phyloP scores from a whole-genome alignment of 768 basidiomycete genomes.

The Agrocybe praecox region DNA sequence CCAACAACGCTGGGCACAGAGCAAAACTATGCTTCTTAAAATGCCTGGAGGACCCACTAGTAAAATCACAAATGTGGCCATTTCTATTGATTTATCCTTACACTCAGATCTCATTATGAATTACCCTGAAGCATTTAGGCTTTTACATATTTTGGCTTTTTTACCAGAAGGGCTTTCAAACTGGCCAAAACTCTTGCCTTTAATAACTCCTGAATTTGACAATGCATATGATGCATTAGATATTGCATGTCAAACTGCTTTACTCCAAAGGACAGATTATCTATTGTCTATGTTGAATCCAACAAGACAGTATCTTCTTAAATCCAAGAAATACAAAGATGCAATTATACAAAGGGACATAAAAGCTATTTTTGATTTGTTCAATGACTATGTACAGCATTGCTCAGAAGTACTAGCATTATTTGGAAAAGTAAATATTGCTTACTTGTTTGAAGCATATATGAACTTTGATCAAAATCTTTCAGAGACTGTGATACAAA shows the following conservation, averaged over 20 bases:
- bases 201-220: not conserved
- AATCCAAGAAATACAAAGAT: not conserved
- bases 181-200: not conserved
- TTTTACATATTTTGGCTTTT: not conserved
- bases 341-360: not conserved
- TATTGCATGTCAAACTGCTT: not conserved
- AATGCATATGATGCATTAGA: slow-evolving; percentile 1
- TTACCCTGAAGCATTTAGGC: not conserved
- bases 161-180: slow-evolving; percentile 3
- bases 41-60: not conserved
- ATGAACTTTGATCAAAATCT: not conserved
- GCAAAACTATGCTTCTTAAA: slow-evolving; percentile 1
- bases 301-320: slow-evolving; percentile 1
- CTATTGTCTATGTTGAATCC: slow-evolving; percentile 2
- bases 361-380: not conserved
- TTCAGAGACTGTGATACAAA: not conserved
- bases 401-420: not conserved
- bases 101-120: not conserved
- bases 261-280: not conserved
- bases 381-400: not conserved
- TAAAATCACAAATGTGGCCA: slow-evolving; percentile 1
- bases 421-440: not conserved
- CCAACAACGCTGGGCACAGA: not conserved
- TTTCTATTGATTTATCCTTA: slow-evolving; percentile 6
- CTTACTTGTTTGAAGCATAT: not conserved